phyloP scores from a whole-genome alignment of 306 rosid genomes.

The Begonia loranthoides region DNA sequence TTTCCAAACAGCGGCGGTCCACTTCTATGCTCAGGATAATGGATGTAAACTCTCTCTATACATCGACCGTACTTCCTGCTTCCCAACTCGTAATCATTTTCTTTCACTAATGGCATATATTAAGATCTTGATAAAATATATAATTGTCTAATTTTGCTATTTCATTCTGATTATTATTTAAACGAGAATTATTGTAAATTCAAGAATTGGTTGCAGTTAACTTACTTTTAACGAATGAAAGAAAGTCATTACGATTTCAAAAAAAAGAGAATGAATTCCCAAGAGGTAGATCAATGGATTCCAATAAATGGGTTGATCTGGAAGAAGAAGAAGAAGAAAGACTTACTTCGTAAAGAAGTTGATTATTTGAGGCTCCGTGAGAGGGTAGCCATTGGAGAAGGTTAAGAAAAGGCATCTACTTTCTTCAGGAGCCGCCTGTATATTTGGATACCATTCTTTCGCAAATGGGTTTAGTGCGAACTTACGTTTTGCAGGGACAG shows the following conservation, averaged over 20 bases:
- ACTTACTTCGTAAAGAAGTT: conserved; percentile 24
- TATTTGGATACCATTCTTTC: conserved; percentile 11
- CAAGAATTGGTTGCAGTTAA: too few relatives aligned
- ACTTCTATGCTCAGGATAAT: neutral
- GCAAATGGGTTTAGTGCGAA: conserved; percentile 20
- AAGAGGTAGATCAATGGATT: too few relatives aligned
- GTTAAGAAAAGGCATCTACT: conserved; percentile 31
- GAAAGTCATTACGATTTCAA: too few relatives aligned
- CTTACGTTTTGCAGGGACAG: neutral
- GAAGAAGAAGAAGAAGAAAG: neutral
- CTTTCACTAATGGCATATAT: too few relatives aligned
- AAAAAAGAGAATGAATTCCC: too few relatives aligned
- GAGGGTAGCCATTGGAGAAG: conserved; percentile 21
- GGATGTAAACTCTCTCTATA: conserved; percentile 21
- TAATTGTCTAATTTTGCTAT: too few relatives aligned
- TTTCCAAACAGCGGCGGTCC: conserved; percentile 17
- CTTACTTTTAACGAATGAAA: too few relatives aligned
- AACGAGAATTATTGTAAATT: too few relatives aligned
- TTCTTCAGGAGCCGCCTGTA: conserved; percentile 11
- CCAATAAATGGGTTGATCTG: too few relatives aligned
- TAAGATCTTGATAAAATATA: too few relatives aligned
- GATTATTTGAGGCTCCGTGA: conserved; percentile 9
- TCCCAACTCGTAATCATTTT: neutral
- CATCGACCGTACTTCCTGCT: conserved; percentile 27
- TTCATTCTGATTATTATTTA: too few relatives aligned